Evolutionary conservation across 352 stramenopile species (phyloP).

Genomic region (Phytopythium mirpurense): DNA sequence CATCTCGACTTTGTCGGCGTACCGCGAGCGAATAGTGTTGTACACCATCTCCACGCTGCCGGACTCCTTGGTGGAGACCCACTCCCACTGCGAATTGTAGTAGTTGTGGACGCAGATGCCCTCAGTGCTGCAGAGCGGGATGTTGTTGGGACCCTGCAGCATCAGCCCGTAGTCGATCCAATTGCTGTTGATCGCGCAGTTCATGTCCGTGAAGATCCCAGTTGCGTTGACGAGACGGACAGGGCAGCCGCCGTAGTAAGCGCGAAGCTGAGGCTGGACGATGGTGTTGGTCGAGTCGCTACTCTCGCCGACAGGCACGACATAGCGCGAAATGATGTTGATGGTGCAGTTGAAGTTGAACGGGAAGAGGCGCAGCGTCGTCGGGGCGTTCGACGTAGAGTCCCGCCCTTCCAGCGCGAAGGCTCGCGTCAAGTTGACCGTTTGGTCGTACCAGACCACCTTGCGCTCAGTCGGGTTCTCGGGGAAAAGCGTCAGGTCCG

Average conservation of each 20-base stretch:
- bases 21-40: slow-evolving; percentile 7
- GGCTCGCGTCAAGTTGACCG: neutral
- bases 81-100: slow-evolving; percentile 27
- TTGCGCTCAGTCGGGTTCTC: slow-evolving; percentile 10
- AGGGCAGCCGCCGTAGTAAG: slow-evolving; percentile 18
- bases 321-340: slow-evolving; percentile 3
- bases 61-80: slow-evolving; percentile 9
- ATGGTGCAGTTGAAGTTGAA: slow-evolving; percentile 22
- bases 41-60: slow-evolving; percentile 1
- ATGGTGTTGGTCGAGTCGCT: slow-evolving; percentile 9
- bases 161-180: slow-evolving; percentile 25
- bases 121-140: slow-evolving; percentile 17
- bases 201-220: slow-evolving; percentile 17
- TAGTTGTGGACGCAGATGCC: slow-evolving; percentile 24
- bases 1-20: slow-evolving; percentile 5
- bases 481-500: slow-evolving; percentile 18
- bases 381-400: slow-evolving; percentile 6
- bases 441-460: neutral
- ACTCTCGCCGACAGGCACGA: slow-evolving; percentile 1
- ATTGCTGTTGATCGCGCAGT: slow-evolving; percentile 10
- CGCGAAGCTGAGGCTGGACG: slow-evolving; percentile 18
- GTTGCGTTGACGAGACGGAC: slow-evolving; percentile 16
- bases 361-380: slow-evolving; percentile 21
- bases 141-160: slow-evolving; percentile 22
- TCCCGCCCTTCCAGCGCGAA: slow-evolving; percentile 4